Evolutionary conservation across 78 protist species (phyloP), one percentile per base, ranked within the genome.

Genomic region (Speleostelium caveatum): DNA sequence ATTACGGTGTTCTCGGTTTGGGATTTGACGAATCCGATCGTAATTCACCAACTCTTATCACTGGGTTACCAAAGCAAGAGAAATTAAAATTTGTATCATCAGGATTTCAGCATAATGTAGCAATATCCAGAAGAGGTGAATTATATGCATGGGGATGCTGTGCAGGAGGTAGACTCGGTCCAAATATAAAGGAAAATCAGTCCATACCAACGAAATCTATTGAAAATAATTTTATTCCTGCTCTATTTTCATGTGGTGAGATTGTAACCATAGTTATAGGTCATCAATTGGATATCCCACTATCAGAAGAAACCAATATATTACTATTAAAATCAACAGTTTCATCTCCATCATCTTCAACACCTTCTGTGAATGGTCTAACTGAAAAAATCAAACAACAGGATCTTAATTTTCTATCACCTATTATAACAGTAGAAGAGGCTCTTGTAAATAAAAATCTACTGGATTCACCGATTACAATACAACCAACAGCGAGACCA

Each of bases 41-140:
- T 10, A 71, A 67, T 26, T 3, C 55, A 55, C 91, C 91, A 33
- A 28, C 35, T 2, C 3, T 56, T 21, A n/a, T 69, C 1, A 3
- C 30, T 3, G 1, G 3, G 10, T 49, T 0, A 8, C 53, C 21
- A 5, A 16, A 55, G 45, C 17, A 45, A 45, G 36, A 30, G 1
- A 35, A 19, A 38, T 38, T 73, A 21, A 66, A 35, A 4, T 7
- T n/a, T 36, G 16, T 86, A 4, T 75, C 86, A 1, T 21, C 66
- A 56, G 92, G 86, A 8, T 86, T 86, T 35, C 92, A 86, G 39
- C 89, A 80, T 35, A 86, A 41, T 66, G 73, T 65, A 4, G 80
- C 85, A 35, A 3, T 72, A 14, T 26, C 83, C 2, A 16, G 2
- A 2, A 35, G 38, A 5, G 38, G 38, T 0, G 7, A 26, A 19